phyloP scores from a whole-genome alignment of 83 land plant species.

The Diphasiastrum complanatum region DNA sequence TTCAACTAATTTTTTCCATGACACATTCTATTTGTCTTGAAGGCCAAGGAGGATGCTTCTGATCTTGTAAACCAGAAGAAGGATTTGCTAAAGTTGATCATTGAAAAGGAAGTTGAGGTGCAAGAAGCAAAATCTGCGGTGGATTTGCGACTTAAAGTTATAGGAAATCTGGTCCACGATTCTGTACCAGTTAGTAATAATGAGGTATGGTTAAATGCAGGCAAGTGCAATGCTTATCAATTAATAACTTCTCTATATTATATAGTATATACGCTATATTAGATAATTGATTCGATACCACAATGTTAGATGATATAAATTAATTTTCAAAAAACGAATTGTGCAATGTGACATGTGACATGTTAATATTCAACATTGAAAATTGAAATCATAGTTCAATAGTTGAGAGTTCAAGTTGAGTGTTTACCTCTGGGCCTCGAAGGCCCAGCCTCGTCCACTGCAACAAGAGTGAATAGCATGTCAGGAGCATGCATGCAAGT shows the following conservation, averaged over 20 bases:
- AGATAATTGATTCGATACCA: too few species aligned
- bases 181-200: slow-evolving; percentile 74
- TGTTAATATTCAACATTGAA: too few species aligned
- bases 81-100: slow-evolving; percentile 38
- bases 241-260: background rate
- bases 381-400: too few species aligned
- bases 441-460: too few species aligned
- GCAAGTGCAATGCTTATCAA: background rate
- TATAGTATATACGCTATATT: background rate
- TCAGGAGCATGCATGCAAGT: too few species aligned
- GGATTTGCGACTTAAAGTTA: slow-evolving; percentile 35
- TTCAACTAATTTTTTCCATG: background rate
- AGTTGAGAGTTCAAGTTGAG: too few species aligned
- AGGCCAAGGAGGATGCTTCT: slow-evolving; percentile 57
- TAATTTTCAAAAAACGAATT: too few species aligned
- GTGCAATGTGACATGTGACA: too few species aligned
- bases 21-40: background rate
- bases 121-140: slow-evolving; percentile 35
- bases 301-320: too few species aligned
- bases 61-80: slow-evolving; percentile 49
- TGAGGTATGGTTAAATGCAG: slow-evolving; percentile 45
- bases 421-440: too few species aligned
- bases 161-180: slow-evolving; percentile 96
- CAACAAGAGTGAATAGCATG: too few species aligned
- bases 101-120: slow-evolving; percentile 54